These are phyloP conservation scores for Phaseolus coccineus DNA, from an alignment of 331 rosid species.

Conservation along the genomic window DNA sequence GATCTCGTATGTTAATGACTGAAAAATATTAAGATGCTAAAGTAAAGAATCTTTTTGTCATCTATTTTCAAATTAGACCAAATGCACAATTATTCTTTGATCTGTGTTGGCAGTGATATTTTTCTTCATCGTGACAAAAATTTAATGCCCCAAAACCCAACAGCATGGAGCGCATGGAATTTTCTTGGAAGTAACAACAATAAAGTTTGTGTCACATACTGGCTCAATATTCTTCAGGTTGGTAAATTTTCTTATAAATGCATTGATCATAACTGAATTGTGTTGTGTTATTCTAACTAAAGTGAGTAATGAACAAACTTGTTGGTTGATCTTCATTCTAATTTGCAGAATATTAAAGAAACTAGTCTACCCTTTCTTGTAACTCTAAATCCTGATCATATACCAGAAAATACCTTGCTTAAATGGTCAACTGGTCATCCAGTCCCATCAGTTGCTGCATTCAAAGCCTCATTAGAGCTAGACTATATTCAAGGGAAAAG, in stretches of 20 bases:
- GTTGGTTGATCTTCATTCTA: slow-evolving; percentile 20
- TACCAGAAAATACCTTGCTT: slow-evolving; percentile 70
- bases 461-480: slow-evolving; percentile 77
- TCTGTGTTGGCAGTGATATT: slow-evolving; percentile 84
- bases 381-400: slow-evolving; percentile 81
- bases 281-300: background rate
- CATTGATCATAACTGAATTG: slow-evolving; percentile 15
- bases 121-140: slow-evolving; percentile 90
- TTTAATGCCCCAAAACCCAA: slow-evolving; percentile 87
- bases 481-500: slow-evolving; percentile 84
- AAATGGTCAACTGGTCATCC: slow-evolving; percentile 94
- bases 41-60: slow-evolving; percentile 21
- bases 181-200: slow-evolving; percentile 71
- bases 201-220: slow-evolving; percentile 82
- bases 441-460: slow-evolving; percentile 85
- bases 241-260: slow-evolving; percentile 28
- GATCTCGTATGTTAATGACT: background rate
- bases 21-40: slow-evolving; percentile 16
- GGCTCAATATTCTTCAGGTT: slow-evolving; percentile 97
- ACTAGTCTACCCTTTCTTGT: slow-evolving; percentile 69
- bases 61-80: slow-evolving; percentile 36
- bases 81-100: slow-evolving; percentile 51
- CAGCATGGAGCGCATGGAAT: slow-evolving; percentile 99
- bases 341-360: slow-evolving; percentile 78
- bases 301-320: slow-evolving; percentile 15